These are phyloP conservation scores for Amanita fuliginea DNA, from an alignment of 768 basidiomycete species.

Conservation along the genomic window DNA sequence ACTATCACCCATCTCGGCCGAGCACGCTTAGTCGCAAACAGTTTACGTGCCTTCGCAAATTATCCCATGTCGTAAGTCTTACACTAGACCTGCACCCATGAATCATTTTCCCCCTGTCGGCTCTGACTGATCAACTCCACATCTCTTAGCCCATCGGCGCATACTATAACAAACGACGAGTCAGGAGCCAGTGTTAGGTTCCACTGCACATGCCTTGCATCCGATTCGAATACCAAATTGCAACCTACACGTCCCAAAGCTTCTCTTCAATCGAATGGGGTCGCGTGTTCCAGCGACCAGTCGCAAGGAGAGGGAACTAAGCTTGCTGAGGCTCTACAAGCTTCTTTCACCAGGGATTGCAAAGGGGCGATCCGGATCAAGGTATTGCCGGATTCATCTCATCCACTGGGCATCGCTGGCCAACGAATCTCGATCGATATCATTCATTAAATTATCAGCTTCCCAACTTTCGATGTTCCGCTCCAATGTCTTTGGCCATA, in stretches of 20 bases:
- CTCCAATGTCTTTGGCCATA: too few relatives aligned
- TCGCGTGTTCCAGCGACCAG: not conserved
- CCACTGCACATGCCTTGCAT: not conserved
- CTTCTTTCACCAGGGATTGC: not conserved
- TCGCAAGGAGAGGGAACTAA: not conserved
- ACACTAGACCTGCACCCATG: not conserved
- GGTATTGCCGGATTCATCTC: not conserved
- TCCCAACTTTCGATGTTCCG: too few relatives aligned
- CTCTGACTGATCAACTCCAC: not conserved
- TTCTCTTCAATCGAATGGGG: not conserved
- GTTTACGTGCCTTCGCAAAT: not conserved
- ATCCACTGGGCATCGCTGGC: not conserved
- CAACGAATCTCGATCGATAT: not conserved
- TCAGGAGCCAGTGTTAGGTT: not conserved
- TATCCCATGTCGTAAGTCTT: not conserved
- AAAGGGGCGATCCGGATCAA: not conserved
- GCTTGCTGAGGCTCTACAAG: not conserved
- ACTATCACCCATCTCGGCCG: not conserved
- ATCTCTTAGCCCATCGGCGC: not conserved
- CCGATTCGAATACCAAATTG: not conserved
- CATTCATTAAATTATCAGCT: not conserved
- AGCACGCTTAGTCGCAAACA: not conserved
- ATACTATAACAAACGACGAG: not conserved
- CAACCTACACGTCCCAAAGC: not conserved
- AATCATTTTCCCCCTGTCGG: not conserved